Evolutionary conservation across 768 basidiomycete species (phyloP).

Genomic region (Russula earlei): DNA sequence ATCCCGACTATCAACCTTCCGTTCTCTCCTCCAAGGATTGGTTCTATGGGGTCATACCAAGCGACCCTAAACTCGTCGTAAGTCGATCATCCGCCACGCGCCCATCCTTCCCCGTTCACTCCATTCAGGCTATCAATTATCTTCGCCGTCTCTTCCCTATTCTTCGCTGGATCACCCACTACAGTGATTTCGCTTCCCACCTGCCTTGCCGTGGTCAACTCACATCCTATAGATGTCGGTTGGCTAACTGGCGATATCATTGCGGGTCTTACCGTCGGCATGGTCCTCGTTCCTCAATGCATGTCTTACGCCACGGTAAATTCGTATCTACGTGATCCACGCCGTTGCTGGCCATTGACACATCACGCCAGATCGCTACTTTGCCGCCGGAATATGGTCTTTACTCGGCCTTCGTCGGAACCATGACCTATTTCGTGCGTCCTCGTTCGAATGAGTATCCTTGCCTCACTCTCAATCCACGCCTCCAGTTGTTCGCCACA

Average conservation of each 20-base stretch:
- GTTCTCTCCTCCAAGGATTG: slow-evolving; percentile 53
- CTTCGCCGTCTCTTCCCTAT: slow-evolving; percentile 76
- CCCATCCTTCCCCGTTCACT: too few species aligned
- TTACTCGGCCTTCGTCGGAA: slow-evolving; percentile 89
- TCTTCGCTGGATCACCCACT: slow-evolving; percentile 74
- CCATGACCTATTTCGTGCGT: slow-evolving; percentile 72
- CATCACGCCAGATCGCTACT: slow-evolving; percentile 55
- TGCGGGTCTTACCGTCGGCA: slow-evolving; percentile 88
- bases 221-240: slow-evolving; percentile 30
- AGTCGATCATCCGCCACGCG: slow-evolving; percentile 20
- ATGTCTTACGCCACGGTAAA: slow-evolving; percentile 79
- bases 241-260: slow-evolving; percentile 85
- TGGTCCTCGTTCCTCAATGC: slow-evolving; percentile 90
- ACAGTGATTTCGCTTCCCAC: slow-evolving; percentile 45
- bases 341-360: background rate
- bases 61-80: slow-evolving; percentile 44
- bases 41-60: slow-evolving; percentile 31
- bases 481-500: slow-evolving; percentile 78
- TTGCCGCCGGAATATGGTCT: slow-evolving; percentile 84
- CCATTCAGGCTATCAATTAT: slow-evolving; percentile 48
- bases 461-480: background rate
- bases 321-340: background rate
- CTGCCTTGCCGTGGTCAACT: background rate
- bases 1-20: slow-evolving; percentile 52
- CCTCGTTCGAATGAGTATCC: background rate